Evolutionary conservation across 1,139 yeast genomes (phyloP).

Genomic region (Debaryomyces sp.): DNA sequence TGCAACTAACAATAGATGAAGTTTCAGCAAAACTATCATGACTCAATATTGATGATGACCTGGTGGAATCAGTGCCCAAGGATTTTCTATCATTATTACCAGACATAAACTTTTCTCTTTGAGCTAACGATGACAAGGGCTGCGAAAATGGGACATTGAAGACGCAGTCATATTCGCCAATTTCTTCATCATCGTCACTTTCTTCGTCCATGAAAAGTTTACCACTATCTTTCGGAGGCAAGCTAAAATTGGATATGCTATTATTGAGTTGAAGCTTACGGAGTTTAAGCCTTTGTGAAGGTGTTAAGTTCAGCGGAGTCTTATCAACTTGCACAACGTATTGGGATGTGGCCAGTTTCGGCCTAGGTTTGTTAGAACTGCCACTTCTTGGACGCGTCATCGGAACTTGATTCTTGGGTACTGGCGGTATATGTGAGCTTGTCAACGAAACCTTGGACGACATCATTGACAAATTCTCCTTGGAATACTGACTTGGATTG

Average conservation of each 20-base stretch:
- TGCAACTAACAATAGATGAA: conserved; percentile 13
- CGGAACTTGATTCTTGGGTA: conserved; percentile 18
- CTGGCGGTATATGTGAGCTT: conserved; percentile 16
- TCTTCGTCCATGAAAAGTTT: conserved; percentile 7
- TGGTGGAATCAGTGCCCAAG: conserved; percentile 37
- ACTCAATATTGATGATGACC: conserved; percentile 47
- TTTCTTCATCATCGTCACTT: conserved; percentile 49
- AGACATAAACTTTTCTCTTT: conserved; percentile 28
- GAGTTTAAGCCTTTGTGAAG: conserved; percentile 41
- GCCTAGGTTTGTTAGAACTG: conserved; percentile 8
- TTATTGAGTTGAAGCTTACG: conserved; percentile 32
- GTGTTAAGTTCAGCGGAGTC: conserved; percentile 36
- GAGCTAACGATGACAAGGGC: conserved; percentile 35
- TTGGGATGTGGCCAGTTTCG: conserved; percentile 14
- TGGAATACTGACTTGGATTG: conserved; percentile 2
- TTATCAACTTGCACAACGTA: conserved; percentile 27
- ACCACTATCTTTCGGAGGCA: conserved; percentile 14
- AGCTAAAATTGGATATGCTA: conserved; percentile 24
- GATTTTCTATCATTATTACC: conserved; percentile 24
- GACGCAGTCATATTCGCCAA: conserved; percentile 53
- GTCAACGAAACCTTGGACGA: conserved; percentile 2
- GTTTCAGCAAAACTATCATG: conserved; percentile 25
- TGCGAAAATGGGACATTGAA: conserved; percentile 71
- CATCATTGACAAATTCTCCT: background rate
- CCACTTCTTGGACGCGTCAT: conserved; percentile 20